These are phyloP conservation scores for Kwoniella dejecticola DNA, from an alignment of 768 basidiomycete genomes.

Conservation along the genomic window DNA sequence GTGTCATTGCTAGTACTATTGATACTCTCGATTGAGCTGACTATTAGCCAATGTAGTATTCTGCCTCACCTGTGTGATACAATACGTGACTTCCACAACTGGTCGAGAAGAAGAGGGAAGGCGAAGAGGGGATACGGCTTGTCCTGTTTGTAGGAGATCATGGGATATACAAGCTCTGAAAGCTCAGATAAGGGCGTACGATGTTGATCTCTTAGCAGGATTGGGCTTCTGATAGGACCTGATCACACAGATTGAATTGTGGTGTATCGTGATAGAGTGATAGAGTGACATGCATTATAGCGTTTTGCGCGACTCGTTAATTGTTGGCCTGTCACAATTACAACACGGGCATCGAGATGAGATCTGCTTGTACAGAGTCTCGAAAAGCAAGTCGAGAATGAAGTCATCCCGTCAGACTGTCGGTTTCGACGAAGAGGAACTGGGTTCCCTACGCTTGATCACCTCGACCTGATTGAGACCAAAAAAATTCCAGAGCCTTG, in stretches of 20 bases:
- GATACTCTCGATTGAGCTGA: too few species aligned
- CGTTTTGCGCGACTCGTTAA: too few species aligned
- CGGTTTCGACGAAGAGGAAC: too few species aligned
- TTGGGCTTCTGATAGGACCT: neutral
- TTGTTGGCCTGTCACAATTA: slow-evolving; percentile 4
- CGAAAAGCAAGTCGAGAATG: too few species aligned
- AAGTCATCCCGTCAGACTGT: too few species aligned
- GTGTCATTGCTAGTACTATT: too few species aligned
- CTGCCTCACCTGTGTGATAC: slow-evolving; percentile 15
- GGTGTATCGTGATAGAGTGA: too few species aligned
- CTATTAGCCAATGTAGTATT: too few species aligned
- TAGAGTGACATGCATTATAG: too few species aligned
- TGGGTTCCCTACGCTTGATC: neutral
- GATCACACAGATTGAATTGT: too few species aligned
- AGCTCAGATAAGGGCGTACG: slow-evolving; percentile 10
- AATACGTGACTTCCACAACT: neutral
- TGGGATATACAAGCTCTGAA: slow-evolving; percentile 5
- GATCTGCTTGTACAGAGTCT: too few species aligned
- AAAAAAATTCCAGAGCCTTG: neutral
- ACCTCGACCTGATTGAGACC: neutral
- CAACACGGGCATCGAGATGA: too few species aligned
- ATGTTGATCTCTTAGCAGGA: neutral
- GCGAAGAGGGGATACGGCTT: neutral
- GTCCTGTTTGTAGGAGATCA: slow-evolving; percentile 16
- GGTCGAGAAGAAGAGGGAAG: neutral